A percentile compares a stretch with the other conserved stretches of the same genome.
phyloP scores from a whole-genome alignment of 2,329 filamentous ascomycete species.

The Alternaria postmessia region DNA sequence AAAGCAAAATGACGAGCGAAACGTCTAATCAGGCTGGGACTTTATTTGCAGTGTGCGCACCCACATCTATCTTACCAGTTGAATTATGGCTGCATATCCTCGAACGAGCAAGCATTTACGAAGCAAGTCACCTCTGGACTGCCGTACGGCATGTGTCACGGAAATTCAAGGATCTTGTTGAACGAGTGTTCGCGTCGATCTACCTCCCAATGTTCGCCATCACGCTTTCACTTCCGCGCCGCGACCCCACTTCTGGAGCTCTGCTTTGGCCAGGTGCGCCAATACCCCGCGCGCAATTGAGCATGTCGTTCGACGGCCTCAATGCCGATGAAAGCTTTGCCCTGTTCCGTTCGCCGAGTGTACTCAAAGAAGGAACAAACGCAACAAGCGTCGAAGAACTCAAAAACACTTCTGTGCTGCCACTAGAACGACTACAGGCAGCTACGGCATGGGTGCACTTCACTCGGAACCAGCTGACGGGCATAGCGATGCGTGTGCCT shows the following conservation, averaged over 20 bases:
- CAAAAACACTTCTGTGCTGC: conserved; percentile 13
- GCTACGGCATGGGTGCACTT: conserved; percentile 24
- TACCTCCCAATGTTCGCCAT: conserved; percentile 21
- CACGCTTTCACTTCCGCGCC: conserved; percentile 29
- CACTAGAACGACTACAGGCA: conserved; percentile 26
- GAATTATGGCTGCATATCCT: conserved; percentile 33
- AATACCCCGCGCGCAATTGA: conserved; percentile 21
- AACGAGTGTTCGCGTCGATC: conserved; percentile 23
- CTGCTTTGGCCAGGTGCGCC: conserved; percentile 21
- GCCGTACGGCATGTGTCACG: conserved; percentile 27
- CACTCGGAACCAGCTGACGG: conserved; percentile 22
- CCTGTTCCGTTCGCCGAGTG: conserved; percentile 18
- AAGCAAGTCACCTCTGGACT: conserved; percentile 28
- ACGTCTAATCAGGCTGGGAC: no score
- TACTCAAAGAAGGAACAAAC: conserved; percentile 6
- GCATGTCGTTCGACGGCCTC: conserved; percentile 16
- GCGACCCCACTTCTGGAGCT: conserved; percentile 24
- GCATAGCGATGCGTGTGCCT: conserved; percentile 14
- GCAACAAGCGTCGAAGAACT: conserved; percentile 24
- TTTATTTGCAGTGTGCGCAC: no score
- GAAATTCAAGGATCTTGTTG: conserved; percentile 24
- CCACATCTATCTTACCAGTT: conserved; percentile 10
- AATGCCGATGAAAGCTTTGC: conserved; percentile 4
- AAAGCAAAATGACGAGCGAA: no score
- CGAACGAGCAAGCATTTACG: conserved; percentile 7